These are phyloP conservation scores for Tulasnella calospora DNA, from an alignment of 768 basidiomycete genomes.

Conservation along the genomic window DNA sequence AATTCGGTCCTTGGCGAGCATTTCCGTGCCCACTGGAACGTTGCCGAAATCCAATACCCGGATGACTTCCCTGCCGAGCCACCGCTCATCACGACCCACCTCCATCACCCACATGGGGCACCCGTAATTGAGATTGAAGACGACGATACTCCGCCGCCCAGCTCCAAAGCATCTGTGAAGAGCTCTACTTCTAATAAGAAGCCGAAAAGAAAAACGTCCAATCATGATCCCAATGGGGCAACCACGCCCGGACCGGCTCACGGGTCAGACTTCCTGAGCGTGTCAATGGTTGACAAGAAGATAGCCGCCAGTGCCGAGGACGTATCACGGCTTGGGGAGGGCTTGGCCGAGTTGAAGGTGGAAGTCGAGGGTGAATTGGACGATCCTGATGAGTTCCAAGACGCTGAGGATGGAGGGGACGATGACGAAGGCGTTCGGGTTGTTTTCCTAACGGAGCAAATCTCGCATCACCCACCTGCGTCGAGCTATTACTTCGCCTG, in stretches of 20 bases:
- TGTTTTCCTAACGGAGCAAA: slow-evolving; percentile 66
- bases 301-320: slow-evolving; percentile 25
- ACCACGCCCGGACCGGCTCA: background rate
- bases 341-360: slow-evolving; percentile 8
- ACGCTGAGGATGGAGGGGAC: slow-evolving; percentile 17
- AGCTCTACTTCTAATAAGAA: slow-evolving; percentile 26
- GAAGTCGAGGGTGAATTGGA: slow-evolving; percentile 16
- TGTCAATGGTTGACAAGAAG: slow-evolving; percentile 19
- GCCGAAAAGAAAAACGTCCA: background rate
- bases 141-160: slow-evolving; percentile 11
- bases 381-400: slow-evolving; percentile 20
- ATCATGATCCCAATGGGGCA: slow-evolving; percentile 7
- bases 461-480: slow-evolving; percentile 95
- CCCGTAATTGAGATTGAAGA: background rate
- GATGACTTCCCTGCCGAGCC: slow-evolving; percentile 43
- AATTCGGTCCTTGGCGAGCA: slow-evolving; percentile 84
- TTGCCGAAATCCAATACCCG: slow-evolving; percentile 56
- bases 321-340: slow-evolving; percentile 14
- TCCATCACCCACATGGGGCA: slow-evolving; percentile 25
- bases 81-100: slow-evolving; percentile 34
- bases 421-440: slow-evolving; percentile 15
- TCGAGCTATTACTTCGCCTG: slow-evolving; percentile 78
- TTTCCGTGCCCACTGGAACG: slow-evolving; percentile 83
- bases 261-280: slow-evolving; percentile 16
- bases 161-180: slow-evolving; percentile 26